Base-by-base conservation (phyloP, 805 yeast species). In the Sugiyamaella valdiviana region DNA sequence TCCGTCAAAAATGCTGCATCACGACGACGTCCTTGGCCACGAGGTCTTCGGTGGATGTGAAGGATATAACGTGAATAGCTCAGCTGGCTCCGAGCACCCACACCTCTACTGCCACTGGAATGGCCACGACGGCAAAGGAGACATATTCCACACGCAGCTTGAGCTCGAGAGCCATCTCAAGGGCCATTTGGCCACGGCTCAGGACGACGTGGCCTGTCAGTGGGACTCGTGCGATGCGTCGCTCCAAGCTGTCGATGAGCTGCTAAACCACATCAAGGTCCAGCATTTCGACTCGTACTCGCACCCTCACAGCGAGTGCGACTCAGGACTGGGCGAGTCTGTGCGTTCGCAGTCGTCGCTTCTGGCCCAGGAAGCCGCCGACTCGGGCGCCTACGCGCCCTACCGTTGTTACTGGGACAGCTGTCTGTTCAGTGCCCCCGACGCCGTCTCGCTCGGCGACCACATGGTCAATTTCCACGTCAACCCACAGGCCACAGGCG, bases 351-450 rank as follows among this genome's bases (percentile, higher is more conserved):
- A 26, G 32, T 26, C 32, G 32, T 26, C 32, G n/a, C 9, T 26
- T 12, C 14, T 5, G 9, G 5, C 32, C 32, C 32, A 44, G n/a
- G 20, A 44, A 16, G 14, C 29, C 17, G 20, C 20, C 7, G 42
- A 36, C n/a, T 26, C 32, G 15, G 15, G 7, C 35, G 15, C 7
- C 16, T 17, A 26, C 24, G 39, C 16, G 21, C n/a, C 29, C 12
- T 38, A 24, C 37, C 16, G 60, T 55, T 37, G 35, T 48, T 9
- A 79, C 60, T 86, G 95, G 95, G 79, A 78, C 43, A 71, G 76
- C 49, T 86, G 95, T 61, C 62, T 63, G 9, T 69, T 71, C 40
- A 59, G 57, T 22, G 68, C 76, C 39, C 64, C 68, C 24, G 69
- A 68, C 26, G 53, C 72, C 6, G 51, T 66, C 2, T 70, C 70